phyloP scores from a whole-genome alignment of 2,329 filamentous ascomycete species.

The Paracamarosporium sp. region DNA sequence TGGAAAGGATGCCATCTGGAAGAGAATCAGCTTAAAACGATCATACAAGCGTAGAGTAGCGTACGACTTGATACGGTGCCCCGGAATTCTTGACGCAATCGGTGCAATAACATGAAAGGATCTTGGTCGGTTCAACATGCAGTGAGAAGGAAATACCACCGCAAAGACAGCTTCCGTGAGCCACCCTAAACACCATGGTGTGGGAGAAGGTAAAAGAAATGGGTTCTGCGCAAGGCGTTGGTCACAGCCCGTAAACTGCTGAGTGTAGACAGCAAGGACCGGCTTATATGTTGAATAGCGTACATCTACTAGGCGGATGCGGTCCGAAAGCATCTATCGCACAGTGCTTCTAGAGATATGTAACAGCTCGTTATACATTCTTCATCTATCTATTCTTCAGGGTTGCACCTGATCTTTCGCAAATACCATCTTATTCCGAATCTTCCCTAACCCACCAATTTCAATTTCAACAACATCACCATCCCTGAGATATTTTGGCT shows the following conservation, averaged over 20 bases:
- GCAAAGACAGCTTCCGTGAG: constrained; percentile 2
- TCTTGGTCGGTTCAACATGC: neutral
- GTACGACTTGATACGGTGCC: constrained; percentile 4
- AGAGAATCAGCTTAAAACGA: neutral
- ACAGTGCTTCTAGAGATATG: too few relatives aligned
- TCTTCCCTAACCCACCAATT: constrained; percentile 46
- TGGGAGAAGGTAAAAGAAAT: neutral
- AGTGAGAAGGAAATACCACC: constrained; percentile 3
- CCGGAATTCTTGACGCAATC: constrained; percentile 3
- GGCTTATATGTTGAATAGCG: too few relatives aligned
- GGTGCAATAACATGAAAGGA: constrained; percentile 5
- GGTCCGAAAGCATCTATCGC: too few relatives aligned
- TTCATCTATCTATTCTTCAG: neutral
- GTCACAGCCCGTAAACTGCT: too few relatives aligned
- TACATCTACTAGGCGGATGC: too few relatives aligned
- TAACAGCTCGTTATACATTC: too few relatives aligned
- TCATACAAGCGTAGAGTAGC: neutral
- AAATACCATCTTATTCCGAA: constrained; percentile 49
- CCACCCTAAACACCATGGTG: neutral
- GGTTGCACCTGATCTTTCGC: constrained; percentile 26
- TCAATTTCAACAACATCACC: constrained; percentile 50
- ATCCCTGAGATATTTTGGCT: constrained; percentile 45
- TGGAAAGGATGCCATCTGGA: neutral
- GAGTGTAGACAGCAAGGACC: neutral
- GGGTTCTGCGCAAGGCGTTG: too few relatives aligned